These are phyloP conservation scores for Arthrobotrys iridis DNA, from an alignment of 2,329 filamentous ascomycete genomes.

Conservation along the genomic window DNA sequence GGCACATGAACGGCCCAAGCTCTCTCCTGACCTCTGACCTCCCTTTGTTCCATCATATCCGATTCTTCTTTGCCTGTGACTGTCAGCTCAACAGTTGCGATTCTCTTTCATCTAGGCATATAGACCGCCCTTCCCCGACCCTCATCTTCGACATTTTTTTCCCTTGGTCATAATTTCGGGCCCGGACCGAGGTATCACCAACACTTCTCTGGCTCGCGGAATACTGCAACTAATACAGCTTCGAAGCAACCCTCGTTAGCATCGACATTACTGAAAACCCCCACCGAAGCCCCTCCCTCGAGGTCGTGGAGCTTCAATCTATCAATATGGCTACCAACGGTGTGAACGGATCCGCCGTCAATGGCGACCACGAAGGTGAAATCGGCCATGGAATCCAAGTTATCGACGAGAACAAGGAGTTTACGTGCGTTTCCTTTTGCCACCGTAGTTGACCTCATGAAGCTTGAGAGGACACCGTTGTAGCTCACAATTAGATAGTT, in stretches of 20 bases:
- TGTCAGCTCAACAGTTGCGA: not conserved
- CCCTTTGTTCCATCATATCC: constrained; percentile 9
- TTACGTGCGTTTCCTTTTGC: constrained; percentile 75
- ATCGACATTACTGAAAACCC: not conserved
- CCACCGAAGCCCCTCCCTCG: not conserved
- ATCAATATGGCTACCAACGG: constrained; percentile 71
- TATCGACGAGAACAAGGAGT: constrained; percentile 93
- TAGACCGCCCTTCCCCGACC: not conserved
- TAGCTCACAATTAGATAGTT: constrained; percentile 65
- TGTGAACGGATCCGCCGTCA: constrained; percentile 79
- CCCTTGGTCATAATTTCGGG: constrained; percentile 15
- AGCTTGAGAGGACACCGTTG: not conserved
- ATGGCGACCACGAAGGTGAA: constrained; percentile 70
- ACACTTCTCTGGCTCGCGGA: constrained; percentile 2
- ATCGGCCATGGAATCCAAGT: constrained; percentile 97
- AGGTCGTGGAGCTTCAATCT: not conserved
- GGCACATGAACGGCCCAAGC: constrained; percentile 43
- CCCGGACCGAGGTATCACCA: constrained; percentile 35
- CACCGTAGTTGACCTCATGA: constrained; percentile 2
- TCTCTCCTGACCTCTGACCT: constrained; percentile 49
- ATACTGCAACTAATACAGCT: constrained; percentile 28
- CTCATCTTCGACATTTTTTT: not conserved
- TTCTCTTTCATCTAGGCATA: not conserved
- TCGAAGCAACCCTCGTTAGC: not conserved
- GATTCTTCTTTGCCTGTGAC: not conserved